Percentiles rank a stretch among this genome's conserved stretches.
These are phyloP conservation scores for Lachancea cidri DNA, from an alignment of 805 yeast species.

Conservation along the genomic window DNA sequence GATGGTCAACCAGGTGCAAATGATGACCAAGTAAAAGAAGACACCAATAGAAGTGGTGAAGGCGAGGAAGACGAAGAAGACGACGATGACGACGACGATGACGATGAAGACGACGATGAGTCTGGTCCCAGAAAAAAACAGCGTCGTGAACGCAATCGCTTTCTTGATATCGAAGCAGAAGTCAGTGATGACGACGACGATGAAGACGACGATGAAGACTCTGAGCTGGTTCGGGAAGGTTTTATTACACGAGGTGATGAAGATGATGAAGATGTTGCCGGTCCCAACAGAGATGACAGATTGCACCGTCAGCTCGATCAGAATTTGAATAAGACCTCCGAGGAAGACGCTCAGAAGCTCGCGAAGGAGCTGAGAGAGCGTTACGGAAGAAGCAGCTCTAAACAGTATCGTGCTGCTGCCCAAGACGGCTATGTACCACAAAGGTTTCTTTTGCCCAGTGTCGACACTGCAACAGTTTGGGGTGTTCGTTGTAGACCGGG, in stretches of 20 bases:
- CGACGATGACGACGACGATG: constrained; percentile 50
- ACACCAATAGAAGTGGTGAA: constrained; percentile 38
- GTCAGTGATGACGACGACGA: constrained; percentile 94
- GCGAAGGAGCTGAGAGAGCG: constrained; percentile 90
- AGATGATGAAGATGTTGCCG: constrained; percentile 54
- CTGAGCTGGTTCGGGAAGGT: constrained; percentile 81
- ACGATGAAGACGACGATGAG: constrained; percentile 53
- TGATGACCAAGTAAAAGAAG: constrained; percentile 30
- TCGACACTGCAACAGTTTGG: constrained; percentile 94
- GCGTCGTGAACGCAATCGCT: constrained; percentile 64
- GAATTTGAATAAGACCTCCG: constrained; percentile 78
- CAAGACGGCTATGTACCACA: constrained; percentile 85
- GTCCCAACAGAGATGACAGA: constrained; percentile 58
- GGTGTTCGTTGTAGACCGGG: constrained; percentile 93
- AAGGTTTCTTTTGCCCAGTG: constrained; percentile 87
- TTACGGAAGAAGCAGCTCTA: constrained; percentile 79
- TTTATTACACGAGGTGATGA: constrained; percentile 56
- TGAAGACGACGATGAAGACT: constrained; percentile 90
- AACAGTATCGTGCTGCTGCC: constrained; percentile 72
- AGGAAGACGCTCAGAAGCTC: constrained; percentile 89
- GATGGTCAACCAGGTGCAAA: constrained; percentile 25
- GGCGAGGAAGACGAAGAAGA: constrained; percentile 41
- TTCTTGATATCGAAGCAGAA: constrained; percentile 97
- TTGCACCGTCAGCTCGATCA: constrained; percentile 89
- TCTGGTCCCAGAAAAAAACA: constrained; percentile 42